phyloP scores from a whole-genome alignment of 2,329 filamentous ascomycete genomes.

The Hypoxylon sp. region DNA sequence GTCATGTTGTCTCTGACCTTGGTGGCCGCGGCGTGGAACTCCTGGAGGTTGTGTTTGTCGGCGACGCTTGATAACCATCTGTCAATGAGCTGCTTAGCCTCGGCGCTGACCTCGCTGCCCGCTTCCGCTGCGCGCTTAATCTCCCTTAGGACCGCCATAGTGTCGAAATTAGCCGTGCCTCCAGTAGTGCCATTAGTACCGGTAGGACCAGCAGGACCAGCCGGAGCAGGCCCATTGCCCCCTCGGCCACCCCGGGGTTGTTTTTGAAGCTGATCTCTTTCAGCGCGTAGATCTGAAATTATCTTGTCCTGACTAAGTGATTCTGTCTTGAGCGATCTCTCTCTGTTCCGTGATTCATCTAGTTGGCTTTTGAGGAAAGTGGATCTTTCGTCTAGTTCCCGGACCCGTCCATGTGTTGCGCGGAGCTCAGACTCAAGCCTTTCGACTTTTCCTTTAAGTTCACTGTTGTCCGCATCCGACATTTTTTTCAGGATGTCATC shows the following conservation, averaged over 20 bases:
- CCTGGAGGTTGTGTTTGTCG: conserved; percentile 8
- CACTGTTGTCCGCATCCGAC: not conserved
- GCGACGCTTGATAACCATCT: conserved; percentile 12
- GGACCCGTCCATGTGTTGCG: not conserved
- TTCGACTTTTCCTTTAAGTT: conserved; percentile 1
- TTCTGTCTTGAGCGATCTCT: not conserved
- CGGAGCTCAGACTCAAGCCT: conserved; percentile 19
- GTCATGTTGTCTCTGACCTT: not conserved
- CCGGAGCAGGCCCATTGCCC: too few relatives aligned
- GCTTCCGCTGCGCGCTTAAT: conserved; percentile 5
- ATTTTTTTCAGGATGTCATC: not conserved
- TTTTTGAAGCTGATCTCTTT: too few relatives aligned
- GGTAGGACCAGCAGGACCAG: too few relatives aligned
- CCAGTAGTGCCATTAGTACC: not conserved
- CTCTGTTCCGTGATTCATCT: not conserved
- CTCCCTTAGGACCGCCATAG: conserved; percentile 11
- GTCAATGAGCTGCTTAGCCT: not conserved
- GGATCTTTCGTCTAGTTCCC: not conserved
- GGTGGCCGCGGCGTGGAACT: conserved; percentile 20
- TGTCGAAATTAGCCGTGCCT: conserved; percentile 5
- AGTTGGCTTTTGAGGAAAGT: not conserved
- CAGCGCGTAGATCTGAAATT: not conserved
- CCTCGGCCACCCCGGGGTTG: too few relatives aligned
- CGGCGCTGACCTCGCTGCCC: not conserved
- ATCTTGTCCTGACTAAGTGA: not conserved